A percentile compares a stretch with the other conserved stretches of the same genome.
Conservation (phyloP, 768 basidiomycete genomes). For the Lanmaoa pseudosensibilis region DNA sequence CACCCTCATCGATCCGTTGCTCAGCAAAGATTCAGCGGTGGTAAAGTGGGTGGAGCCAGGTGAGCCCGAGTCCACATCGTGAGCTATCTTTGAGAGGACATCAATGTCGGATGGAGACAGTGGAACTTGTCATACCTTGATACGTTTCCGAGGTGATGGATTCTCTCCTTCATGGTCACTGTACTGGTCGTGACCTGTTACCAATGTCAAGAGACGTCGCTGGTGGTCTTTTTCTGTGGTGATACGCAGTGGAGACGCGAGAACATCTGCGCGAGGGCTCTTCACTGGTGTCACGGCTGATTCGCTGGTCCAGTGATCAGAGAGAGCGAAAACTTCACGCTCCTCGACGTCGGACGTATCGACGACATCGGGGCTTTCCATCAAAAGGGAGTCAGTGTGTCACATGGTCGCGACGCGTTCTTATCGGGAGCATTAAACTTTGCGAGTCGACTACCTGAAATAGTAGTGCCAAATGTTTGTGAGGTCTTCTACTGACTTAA, state of each 20-base stretch:
- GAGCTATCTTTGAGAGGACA: slow-evolving; percentile 19
- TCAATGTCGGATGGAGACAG: slow-evolving; percentile 8
- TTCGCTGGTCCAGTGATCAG: background rate
- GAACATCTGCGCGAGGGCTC: background rate
- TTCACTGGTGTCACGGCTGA: background rate
- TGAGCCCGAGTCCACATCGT: slow-evolving; percentile 1
- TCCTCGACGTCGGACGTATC: slow-evolving; percentile 69
- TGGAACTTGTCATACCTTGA: slow-evolving; percentile 29
- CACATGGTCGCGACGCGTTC: slow-evolving; percentile 20
- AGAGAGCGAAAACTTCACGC: slow-evolving; percentile 40
- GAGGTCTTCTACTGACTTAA: no score
- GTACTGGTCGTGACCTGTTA: background rate
- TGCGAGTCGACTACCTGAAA: no score
- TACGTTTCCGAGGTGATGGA: slow-evolving; percentile 39
- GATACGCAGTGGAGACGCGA: slow-evolving; percentile 3
- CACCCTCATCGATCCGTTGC: background rate
- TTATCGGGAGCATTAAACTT: background rate
- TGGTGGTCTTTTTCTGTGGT: background rate
- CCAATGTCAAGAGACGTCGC: background rate
- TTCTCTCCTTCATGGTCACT: slow-evolving; percentile 12
- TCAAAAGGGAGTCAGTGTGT: no score
- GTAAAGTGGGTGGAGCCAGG: background rate
- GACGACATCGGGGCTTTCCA: slow-evolving; percentile 43
- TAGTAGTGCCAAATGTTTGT: no score
- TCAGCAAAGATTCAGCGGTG: background rate